phyloP scores from a whole-genome alignment of 306 rosid species.

The Dalbergia cultrata region DNA sequence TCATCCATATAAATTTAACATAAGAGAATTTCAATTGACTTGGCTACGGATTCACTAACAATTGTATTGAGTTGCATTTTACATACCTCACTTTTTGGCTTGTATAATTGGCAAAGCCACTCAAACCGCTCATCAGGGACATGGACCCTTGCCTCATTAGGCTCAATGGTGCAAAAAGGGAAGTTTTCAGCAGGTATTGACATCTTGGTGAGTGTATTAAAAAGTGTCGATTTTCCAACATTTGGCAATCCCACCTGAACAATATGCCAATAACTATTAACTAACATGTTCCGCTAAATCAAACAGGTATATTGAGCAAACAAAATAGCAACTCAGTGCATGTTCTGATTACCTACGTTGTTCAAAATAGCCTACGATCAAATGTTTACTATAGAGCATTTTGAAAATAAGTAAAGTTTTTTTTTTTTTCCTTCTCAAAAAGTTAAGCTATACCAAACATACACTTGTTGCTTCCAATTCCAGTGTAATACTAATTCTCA shows the following conservation, averaged over 20 bases:
- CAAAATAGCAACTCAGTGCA: neutral
- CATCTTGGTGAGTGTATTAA: constrained; percentile 92
- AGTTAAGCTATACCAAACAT: neutral
- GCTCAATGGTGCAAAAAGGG: constrained; percentile 99
- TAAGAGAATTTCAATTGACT: neutral
- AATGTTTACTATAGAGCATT: neutral
- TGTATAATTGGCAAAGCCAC: constrained; percentile 91
- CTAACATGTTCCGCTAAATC: constrained; percentile 28
- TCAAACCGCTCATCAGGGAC: constrained; percentile 96
- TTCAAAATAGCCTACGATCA: neutral
- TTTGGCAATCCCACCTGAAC: constrained; percentile 97
- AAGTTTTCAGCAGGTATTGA: constrained; percentile 97
- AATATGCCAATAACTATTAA: constrained; percentile 30
- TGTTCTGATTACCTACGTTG: neutral
- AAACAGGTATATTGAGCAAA: constrained; percentile 16
- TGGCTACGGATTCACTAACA: neutral
- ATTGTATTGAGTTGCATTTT: constrained; percentile 20
- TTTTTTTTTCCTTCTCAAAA: neutral
- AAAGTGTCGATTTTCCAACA: constrained; percentile 98
- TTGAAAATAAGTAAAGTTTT: neutral
- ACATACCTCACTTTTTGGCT: constrained; percentile 96
- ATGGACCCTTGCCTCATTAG: constrained; percentile 95
- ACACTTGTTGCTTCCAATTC: neutral
- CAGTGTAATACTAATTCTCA: neutral
- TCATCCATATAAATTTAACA: constrained; percentile 7